These are phyloP conservation scores for Candida boleticola DNA, from an alignment of 805 yeast species.

Conservation along the genomic window DNA sequence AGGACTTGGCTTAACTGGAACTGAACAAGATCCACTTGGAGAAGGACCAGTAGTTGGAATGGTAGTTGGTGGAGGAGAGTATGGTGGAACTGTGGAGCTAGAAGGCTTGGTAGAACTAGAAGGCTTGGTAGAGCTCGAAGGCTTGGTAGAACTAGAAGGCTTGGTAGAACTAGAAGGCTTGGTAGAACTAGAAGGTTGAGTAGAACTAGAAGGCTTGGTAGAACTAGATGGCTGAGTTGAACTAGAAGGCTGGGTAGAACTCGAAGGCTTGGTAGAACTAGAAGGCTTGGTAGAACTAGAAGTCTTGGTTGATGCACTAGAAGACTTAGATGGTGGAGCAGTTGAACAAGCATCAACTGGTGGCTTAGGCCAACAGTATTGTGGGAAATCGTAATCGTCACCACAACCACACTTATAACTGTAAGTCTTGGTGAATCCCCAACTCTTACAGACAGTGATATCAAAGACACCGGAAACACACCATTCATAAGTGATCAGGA, in stretches of 20 bases:
- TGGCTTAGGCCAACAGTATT: constrained; percentile 3
- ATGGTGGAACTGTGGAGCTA: background rate
- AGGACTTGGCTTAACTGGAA: constrained; percentile 1
- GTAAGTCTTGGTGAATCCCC: background rate
- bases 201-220: background rate
- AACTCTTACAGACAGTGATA: background rate
- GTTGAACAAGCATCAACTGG: background rate
- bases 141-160: background rate
- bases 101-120: background rate
- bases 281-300: background rate
- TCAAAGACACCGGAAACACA: background rate
- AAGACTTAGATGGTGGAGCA: background rate
- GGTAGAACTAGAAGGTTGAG: too few relatives aligned
- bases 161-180: too few relatives aligned
- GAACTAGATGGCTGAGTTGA: background rate
- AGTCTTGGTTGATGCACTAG: background rate
- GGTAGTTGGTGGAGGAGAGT: background rate
- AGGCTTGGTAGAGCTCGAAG: background rate
- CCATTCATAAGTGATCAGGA: background rate
- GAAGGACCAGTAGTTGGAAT: constrained; percentile 2
- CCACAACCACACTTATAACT: background rate
- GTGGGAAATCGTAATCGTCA: background rate
- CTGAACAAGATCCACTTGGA: background rate
- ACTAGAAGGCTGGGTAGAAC: background rate
- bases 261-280: background rate